Base-by-base conservation (phyloP, 2,329 filamentous ascomycete species). In the Madurella mycetomatis region DNA sequence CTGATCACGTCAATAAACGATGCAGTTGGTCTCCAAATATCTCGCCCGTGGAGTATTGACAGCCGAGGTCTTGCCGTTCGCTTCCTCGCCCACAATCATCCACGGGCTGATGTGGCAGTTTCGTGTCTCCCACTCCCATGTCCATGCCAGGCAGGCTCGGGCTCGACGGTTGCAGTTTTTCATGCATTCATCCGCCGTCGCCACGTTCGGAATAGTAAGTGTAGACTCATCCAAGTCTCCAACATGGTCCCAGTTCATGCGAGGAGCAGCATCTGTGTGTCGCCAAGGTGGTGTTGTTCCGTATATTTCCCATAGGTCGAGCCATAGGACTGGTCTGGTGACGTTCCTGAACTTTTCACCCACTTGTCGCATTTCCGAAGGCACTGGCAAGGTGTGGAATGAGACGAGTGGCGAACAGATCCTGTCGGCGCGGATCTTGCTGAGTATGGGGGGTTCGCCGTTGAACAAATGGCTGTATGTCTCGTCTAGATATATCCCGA, bases 401-500 rank as follows among this genome's bases (percentile, higher is more conserved):
- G 77, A 78, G 3, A 81, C 64, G 3, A 82, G 65, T n/a, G 79
- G 79, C 41, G 78, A 68, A 62, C 80, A 83, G 63, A 80, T 73
- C 7, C 76, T 69, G 61, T 81, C 79, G 2, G 66, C 63, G 60
- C 71, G 72, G 64, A 82, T 74, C 45, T 75, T 74, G 48, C 77
- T 79, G 61, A 74, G 69, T 57, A 67, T 65, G 0, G 80, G 80
- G 17, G 70, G 66, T 61, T 82, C 79, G 46, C 80, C 80, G 63
- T 81, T 83, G 67, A 83, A 83, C 55, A 80, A 67, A 47, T 75
- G 76, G 53, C 72, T 72, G 66, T 80, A 80, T 5, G 70, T 66
- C 69, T 83, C 80, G 60, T 82, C 76, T 7, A 83, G 69, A 65
- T 82, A 80, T 41, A 83, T 69, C 12, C 77, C 80, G 4, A 79